A percentile compares a stretch with the other conserved stretches of the same genome.
Conservation (phyloP, 202 grass and related monocot species). For the Hordeum pubiflorum region DNA sequence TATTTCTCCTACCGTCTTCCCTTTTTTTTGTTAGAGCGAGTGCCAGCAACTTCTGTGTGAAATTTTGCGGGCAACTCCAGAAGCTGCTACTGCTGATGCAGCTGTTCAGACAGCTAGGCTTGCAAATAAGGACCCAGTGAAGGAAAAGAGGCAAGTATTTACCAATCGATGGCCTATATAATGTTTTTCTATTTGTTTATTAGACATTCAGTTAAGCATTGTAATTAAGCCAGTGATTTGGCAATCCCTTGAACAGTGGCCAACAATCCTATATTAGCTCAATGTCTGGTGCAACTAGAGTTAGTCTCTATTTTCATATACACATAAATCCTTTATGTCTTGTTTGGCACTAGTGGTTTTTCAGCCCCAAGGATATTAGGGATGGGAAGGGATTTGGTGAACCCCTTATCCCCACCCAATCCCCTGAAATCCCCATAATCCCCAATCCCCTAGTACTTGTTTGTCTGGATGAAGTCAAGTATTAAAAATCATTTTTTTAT, state of each 20-base stretch:
- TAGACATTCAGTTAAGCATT: slow-evolving; percentile 10
- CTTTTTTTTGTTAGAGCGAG: slow-evolving; percentile 64
- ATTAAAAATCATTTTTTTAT: neutral
- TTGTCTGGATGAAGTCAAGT: neutral
- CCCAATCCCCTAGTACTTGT: neutral
- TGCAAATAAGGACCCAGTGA: slow-evolving; percentile 83
- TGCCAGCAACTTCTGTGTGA: slow-evolving; percentile 98
- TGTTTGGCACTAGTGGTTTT: no score
- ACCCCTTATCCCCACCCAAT: neutral
- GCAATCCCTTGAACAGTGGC: neutral
- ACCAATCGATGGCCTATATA: slow-evolving; percentile 22
- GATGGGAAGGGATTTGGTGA: neutral
- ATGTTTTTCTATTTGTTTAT: slow-evolving; percentile 8
- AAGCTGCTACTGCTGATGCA: slow-evolving; percentile 96
- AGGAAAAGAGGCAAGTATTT: slow-evolving; percentile 83
- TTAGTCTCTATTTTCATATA: slow-evolving; percentile 9
- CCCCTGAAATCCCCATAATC: no score
- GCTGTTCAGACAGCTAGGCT: slow-evolving; percentile 94
- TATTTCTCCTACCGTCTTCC: slow-evolving; percentile 11
- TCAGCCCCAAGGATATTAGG: neutral
- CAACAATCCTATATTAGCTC: slow-evolving; percentile 15
- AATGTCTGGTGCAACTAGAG: neutral
- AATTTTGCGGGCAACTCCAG: slow-evolving; percentile 92
- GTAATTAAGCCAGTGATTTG: neutral
- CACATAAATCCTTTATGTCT: neutral